Evolutionary conservation across 352 stramenopile genomes (phyloP).

Genomic region (Elongisporangium senticosum): DNA sequence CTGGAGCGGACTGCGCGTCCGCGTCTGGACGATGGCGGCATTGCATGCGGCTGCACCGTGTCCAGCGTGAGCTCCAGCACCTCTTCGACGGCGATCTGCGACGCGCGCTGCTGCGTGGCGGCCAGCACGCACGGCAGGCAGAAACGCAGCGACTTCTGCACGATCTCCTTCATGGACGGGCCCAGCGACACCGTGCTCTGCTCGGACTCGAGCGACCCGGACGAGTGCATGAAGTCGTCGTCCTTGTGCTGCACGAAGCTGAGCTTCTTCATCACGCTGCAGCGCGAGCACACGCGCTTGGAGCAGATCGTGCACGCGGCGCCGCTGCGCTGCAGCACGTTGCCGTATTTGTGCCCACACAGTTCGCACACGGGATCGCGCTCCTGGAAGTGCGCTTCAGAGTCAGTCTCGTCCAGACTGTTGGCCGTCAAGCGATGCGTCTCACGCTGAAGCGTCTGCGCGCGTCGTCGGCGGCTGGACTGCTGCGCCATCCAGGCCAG

Average conservation of each 20-base stretch:
- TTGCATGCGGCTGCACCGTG: neutral
- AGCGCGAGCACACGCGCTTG: constrained; percentile 38
- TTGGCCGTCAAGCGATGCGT: constrained; percentile 1
- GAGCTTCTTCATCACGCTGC: constrained; percentile 45
- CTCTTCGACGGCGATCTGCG: constrained; percentile 37
- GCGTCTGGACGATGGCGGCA: neutral
- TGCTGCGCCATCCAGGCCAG: constrained; percentile 44
- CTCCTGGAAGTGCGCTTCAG: constrained; percentile 12
- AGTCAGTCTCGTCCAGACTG: constrained; percentile 24
- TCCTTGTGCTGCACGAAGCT: constrained; percentile 17
- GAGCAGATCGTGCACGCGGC: constrained; percentile 22
- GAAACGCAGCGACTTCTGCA: constrained; percentile 41
- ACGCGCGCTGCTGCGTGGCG: constrained; percentile 31
- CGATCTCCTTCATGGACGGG: constrained; percentile 25
- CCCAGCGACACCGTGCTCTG: constrained; percentile 1
- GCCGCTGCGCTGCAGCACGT: constrained; percentile 26
- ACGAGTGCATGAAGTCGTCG: constrained; percentile 6
- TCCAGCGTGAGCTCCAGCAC: constrained; percentile 8
- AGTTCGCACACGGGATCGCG: constrained; percentile 21
- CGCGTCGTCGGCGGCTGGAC: constrained; percentile 21
- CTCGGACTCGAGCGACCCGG: constrained; percentile 18
- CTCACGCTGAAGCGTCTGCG: constrained; percentile 14
- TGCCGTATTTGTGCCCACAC: constrained; percentile 26
- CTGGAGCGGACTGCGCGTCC: neutral
- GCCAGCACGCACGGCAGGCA: constrained; percentile 40